Conservation (phyloP, 1,284 basidiomycete species). For the Tylopilus sp. region DNA sequence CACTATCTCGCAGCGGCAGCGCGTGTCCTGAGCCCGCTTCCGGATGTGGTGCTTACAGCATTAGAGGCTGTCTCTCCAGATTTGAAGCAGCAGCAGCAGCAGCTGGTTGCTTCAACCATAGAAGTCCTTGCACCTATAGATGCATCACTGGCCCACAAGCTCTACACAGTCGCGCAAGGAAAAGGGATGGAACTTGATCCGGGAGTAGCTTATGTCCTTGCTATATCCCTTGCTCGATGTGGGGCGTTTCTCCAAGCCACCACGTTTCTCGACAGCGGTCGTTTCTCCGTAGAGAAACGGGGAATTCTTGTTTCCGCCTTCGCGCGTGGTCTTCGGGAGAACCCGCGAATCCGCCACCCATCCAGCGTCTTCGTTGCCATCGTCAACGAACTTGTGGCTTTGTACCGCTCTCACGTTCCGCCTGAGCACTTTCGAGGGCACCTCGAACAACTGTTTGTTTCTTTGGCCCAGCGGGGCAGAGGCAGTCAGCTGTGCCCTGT, state of each 20-base stretch:
- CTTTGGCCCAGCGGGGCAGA: conserved; percentile 19
- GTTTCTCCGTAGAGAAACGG: conserved; percentile 17
- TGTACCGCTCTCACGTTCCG: conserved; percentile 24
- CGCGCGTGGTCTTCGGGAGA: conserved; percentile 20
- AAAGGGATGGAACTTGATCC: conserved; percentile 3
- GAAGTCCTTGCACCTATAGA: conserved; percentile 20
- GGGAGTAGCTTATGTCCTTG: conserved; percentile 11
- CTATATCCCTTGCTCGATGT: conserved; percentile 17
- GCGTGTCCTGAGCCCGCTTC: conserved; percentile 17
- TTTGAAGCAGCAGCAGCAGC: conserved; percentile 10
- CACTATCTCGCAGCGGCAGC: conserved; percentile 25
- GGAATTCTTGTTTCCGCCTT: conserved; percentile 24
- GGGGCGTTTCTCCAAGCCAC: conserved; percentile 16
- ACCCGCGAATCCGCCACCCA: conserved; percentile 8
- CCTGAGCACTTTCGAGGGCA: conserved; percentile 29
- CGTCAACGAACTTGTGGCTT: conserved; percentile 16
- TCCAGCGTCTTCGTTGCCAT: conserved; percentile 12
- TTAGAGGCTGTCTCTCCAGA: conserved; percentile 16
- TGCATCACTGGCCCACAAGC: conserved; percentile 19
- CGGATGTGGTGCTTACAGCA: conserved; percentile 9
- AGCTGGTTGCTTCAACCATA: conserved; percentile 13
- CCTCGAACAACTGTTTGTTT: conserved; percentile 26
- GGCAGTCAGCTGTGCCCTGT: conserved; percentile 17
- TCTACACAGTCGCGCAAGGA: conserved; percentile 10
- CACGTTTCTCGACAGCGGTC: conserved; percentile 12